phyloP scores from a whole-genome alignment of 257 asterid species.

The Rauvolfia tetraphylla region DNA sequence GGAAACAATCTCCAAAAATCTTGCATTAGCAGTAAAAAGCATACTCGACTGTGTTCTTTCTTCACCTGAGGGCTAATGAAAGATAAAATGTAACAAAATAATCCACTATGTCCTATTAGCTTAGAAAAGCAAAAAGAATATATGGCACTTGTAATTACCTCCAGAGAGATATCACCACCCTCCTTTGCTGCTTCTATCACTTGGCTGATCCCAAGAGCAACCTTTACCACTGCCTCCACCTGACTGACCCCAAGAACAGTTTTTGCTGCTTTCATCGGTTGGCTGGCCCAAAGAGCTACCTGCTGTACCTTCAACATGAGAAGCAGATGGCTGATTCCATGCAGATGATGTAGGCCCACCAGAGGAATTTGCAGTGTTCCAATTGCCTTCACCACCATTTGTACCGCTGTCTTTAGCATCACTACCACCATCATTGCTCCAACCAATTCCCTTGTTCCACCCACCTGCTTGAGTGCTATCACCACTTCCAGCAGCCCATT shows the following conservation, averaged over 20 bases:
- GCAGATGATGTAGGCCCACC: conserved; percentile 24
- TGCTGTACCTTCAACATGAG: conserved; percentile 16
- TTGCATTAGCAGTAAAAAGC: neutral
- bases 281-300: conserved; percentile 42
- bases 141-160: conserved; percentile 28
- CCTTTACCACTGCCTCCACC: conserved; percentile 42
- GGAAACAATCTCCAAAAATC: neutral
- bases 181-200: conserved; percentile 46
- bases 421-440: conserved; percentile 23
- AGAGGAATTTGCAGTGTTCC: conserved; percentile 26
- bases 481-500: conserved; percentile 27
- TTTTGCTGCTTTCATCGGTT: conserved; percentile 38
- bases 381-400: conserved; percentile 16
- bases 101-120: neutral
- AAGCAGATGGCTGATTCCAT: conserved; percentile 17
- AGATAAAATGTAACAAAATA: neutral
- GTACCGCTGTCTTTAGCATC: conserved; percentile 28
- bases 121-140: neutral
- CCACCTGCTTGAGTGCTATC: conserved; percentile 25
- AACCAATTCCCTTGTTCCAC: neutral
- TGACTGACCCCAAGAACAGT: conserved; percentile 45
- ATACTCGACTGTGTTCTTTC: neutral
- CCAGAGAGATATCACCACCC: conserved; percentile 53
- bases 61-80: neutral
- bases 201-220: conserved; percentile 45